Conservation (phyloP, 441 rosid genomes). For the Biscutella laevigata region DNA sequence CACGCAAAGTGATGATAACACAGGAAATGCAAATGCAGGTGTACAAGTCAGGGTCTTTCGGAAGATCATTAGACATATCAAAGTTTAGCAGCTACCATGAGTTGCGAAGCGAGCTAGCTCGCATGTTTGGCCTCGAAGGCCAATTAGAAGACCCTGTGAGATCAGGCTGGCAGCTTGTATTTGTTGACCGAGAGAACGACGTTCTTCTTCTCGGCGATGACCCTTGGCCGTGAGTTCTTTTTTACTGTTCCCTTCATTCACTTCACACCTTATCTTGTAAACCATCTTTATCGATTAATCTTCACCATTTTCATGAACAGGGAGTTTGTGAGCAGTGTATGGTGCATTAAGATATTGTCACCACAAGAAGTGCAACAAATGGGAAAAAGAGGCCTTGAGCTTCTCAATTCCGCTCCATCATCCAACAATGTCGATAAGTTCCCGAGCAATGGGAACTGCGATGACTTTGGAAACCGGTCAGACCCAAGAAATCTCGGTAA, state of each 20-base stretch:
- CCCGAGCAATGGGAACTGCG: constrained; percentile 58
- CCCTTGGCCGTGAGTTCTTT: constrained; percentile 93
- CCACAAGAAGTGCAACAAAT: constrained; percentile 92
- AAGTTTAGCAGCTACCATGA: constrained; percentile 96
- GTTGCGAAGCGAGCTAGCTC: constrained; percentile 89
- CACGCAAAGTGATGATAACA: background rate
- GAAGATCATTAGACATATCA: constrained; percentile 84
- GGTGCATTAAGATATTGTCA: constrained; percentile 95
- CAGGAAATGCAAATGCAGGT: constrained; percentile 38
- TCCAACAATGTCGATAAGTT: constrained; percentile 55
- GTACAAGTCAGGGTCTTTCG: constrained; percentile 84
- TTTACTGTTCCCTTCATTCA: too few relatives aligned
- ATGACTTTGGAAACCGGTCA: constrained; percentile 61
- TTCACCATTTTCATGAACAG: too few relatives aligned
- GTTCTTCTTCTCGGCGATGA: constrained; percentile 99
- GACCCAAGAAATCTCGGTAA: constrained; percentile 71
- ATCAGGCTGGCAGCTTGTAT: constrained; percentile 99
- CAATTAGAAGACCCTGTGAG: constrained; percentile 93
- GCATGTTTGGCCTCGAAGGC: constrained; percentile 97
- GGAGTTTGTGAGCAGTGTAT: constrained; percentile 95
- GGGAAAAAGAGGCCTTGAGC: constrained; percentile 87
- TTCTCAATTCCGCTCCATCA: constrained; percentile 59
- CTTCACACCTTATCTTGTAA: too few relatives aligned
- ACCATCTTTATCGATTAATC: too few relatives aligned
- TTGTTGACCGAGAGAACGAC: constrained; percentile 99